phyloP scores from a whole-genome alignment of 2,329 filamentous ascomycete species.

The Aspergillus novofumigatus region DNA sequence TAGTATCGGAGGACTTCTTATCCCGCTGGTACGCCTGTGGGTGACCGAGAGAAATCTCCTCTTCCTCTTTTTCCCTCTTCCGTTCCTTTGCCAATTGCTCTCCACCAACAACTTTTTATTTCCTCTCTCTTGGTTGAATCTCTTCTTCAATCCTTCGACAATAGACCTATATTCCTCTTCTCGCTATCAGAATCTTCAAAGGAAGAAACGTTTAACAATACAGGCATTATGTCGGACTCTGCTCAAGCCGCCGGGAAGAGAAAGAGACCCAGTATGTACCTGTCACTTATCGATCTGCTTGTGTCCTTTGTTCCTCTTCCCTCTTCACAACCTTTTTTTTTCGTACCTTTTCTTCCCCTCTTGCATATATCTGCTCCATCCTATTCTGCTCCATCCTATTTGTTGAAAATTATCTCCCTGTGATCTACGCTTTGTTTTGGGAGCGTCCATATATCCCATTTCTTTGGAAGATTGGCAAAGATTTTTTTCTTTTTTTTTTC shows the following conservation, averaged over 20 bases:
- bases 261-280: slow-evolving; percentile 37
- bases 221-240: slow-evolving; percentile 29
- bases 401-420: background rate
- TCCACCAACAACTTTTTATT: background rate
- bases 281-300: background rate
- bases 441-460: background rate
- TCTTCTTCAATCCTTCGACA: background rate
- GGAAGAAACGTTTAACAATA: background rate
- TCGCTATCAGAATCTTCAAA: background rate
- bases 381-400: background rate
- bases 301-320: background rate
- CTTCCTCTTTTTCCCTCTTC: background rate
- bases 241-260: slow-evolving; percentile 33
- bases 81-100: background rate
- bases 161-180: background rate
- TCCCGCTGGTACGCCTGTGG: background rate
- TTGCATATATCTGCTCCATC: background rate
- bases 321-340: slow-evolving; percentile 2
- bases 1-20: background rate
- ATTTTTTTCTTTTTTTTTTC: background rate
- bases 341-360: background rate
- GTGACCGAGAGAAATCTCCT: background rate
- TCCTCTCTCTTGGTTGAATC: background rate
- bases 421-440: background rate
- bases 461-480: background rate